Percentiles rank a stretch among this genome's conserved stretches.
These are phyloP conservation scores for Sporothrix variecibatus DNA, from an alignment of 2,329 filamentous ascomycete species.

Conservation along the genomic window DNA sequence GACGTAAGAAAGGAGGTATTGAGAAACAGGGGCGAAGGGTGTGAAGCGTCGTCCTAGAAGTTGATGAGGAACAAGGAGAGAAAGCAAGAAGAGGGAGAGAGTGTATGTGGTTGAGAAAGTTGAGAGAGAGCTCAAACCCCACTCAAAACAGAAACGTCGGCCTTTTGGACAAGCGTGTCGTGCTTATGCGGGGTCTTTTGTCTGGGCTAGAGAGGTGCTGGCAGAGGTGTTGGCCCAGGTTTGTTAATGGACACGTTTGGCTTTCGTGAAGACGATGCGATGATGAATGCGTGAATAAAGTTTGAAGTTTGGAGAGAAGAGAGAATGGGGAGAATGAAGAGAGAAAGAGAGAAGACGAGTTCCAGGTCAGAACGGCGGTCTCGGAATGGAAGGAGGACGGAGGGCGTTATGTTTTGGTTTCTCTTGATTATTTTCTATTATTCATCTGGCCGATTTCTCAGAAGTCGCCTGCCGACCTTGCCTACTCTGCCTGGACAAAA, in stretches of 20 bases:
- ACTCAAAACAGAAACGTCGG: constrained; percentile 17
- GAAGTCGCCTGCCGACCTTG: background rate
- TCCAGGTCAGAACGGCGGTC: background rate
- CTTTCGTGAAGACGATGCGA: constrained; percentile 1
- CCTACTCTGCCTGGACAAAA: constrained; percentile 12
- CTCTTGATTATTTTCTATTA: background rate
- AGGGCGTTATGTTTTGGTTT: background rate
- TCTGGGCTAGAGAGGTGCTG: background rate
- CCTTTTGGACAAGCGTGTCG: constrained; percentile 10
- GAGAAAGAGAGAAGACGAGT: background rate
- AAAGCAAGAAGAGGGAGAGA: background rate
- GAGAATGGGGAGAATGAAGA: background rate
- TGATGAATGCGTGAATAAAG: background rate
- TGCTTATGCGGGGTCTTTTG: constrained; percentile 24
- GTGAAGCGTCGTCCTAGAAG: constrained; percentile 27
- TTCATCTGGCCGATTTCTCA: constrained; percentile 23
- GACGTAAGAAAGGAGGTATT: background rate
- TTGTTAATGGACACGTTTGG: background rate
- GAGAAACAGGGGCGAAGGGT: constrained; percentile 32
- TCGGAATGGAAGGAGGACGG: background rate
- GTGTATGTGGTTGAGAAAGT: background rate
- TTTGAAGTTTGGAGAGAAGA: background rate
- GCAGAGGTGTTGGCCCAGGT: background rate
- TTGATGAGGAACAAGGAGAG: background rate
- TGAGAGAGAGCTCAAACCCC: constrained; percentile 26